Base-by-base conservation (phyloP, 768 basidiomycete species). In the Psilocybe tampanensis region DNA sequence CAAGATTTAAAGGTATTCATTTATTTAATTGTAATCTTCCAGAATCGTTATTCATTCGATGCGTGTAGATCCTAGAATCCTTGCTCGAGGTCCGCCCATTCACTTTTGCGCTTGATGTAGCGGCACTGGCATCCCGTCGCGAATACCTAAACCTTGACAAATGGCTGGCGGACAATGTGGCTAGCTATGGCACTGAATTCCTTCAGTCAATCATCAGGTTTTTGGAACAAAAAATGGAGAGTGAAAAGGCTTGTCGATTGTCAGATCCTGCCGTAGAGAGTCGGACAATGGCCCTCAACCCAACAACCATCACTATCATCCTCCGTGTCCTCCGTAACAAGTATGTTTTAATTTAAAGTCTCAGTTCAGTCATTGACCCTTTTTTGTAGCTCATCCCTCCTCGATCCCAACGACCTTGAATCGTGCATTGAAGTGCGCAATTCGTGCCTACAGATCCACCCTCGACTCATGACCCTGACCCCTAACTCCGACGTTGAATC, bases 71-170 rank as follows among this genome's bases (percentile, higher is more conserved):
- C 59, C 80, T 98, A 47, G 95, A 96, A 68, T 83, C 92, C n/a
- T 79, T 99, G 19, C 81, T 99, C 47, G 91, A 94, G 67, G 89
- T 94, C 41, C 86, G 89, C 5, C 92, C 94, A 2, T 94, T 94
- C 64, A 84, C 85, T 8, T 93, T 98, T 66, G 89, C 94, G 1
- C 82, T 98, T 43, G 97, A 99, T 70, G 89, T 98, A 49, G 97
- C 97, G 21, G 90, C 95, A 3, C 76, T 97, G 42, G 96, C 97
- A 12, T 94, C 93, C 33, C 88, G 94, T 41, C 80, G 94, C 63
- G 96, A 98, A 71, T 93, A 95, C 67, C 79, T 98, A 65, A 95
- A 99, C 66, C 79, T 99, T 44, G 95, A 97, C 74, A 95, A 96
- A 72, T 99, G 96, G 95, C 79, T 98, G 15, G 86, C 90, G 13